Percentiles rank a stretch among this genome's conserved stretches.
These are phyloP conservation scores for Linnemannia hyalina DNA, from an alignment of 192 early-diverging fungal species.

Conservation along the genomic window DNA sequence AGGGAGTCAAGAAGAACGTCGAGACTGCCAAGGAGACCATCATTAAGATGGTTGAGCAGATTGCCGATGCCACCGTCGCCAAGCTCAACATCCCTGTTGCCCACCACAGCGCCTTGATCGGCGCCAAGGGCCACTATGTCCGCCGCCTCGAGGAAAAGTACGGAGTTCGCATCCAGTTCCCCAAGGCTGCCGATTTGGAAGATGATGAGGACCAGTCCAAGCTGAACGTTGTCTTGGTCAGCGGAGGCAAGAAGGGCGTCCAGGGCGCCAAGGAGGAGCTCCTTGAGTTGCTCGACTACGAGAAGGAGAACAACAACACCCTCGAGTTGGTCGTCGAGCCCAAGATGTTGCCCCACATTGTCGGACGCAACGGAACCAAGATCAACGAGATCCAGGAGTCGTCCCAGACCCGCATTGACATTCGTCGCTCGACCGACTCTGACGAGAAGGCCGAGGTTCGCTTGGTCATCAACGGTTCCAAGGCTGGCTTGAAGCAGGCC, in stretches of 20 bases:
- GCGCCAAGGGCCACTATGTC: conserved; percentile 76
- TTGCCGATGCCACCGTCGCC: conserved; percentile 74
- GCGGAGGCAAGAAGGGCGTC: conserved; percentile 88
- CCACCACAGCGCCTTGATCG: conserved; percentile 81
- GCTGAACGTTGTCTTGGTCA: conserved; percentile 81
- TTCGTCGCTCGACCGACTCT: conserved; percentile 59
- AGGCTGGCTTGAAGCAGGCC: conserved; percentile 66
- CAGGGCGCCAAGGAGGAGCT: conserved; percentile 84
- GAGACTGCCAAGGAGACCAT: conserved; percentile 80
- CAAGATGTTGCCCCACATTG: conserved; percentile 76
- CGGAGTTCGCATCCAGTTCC: conserved; percentile 79
- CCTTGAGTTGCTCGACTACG: conserved; percentile 85
- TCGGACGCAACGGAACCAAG: conserved; percentile 80
- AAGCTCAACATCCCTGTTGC: conserved; percentile 68
- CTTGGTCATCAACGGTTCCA: conserved; percentile 65
- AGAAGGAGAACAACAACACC: conserved; percentile 80
- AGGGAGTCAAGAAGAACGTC: conserved; percentile 84
- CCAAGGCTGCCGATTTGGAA: conserved; percentile 62
- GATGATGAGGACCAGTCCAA: conserved; percentile 67
- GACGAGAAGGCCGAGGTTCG: conserved; percentile 62
- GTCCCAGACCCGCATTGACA: conserved; percentile 82
- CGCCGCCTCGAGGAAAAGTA: conserved; percentile 84
- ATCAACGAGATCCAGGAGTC: conserved; percentile 82
- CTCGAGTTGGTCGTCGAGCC: conserved; percentile 75
- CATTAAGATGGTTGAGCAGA: conserved; percentile 70